Percentiles rank a stretch among this genome's conserved stretches.
These are phyloP conservation scores for Chloranthus sessilifolius DNA, from an alignment of 164 flowering plant genomes.

Conservation along the genomic window DNA sequence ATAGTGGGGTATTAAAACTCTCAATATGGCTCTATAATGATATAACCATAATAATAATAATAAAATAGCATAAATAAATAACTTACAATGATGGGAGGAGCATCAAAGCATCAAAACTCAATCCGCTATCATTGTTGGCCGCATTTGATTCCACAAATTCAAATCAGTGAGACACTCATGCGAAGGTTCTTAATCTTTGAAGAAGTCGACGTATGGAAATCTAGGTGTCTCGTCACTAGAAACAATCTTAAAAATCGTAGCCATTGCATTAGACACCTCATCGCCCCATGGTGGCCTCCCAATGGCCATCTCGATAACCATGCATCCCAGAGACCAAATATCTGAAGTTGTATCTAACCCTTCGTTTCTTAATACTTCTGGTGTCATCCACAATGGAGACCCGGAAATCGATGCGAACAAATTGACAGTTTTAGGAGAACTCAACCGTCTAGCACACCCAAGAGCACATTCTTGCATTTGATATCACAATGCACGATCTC, in stretches of 20 bases:
- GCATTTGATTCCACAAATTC: too few species aligned
- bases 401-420: conserved; percentile 27
- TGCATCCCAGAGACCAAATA: conserved; percentile 69
- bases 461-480: conserved; percentile 57
- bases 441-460: conserved; percentile 38
- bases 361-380: conserved; percentile 48
- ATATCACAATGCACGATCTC: conserved; percentile 59
- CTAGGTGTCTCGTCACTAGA: conserved; percentile 28
- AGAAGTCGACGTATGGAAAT: conserved; percentile 34
- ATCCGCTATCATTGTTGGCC: too few species aligned
- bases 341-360: conserved; percentile 31
- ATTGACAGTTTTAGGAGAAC: conserved; percentile 5
- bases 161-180: too few species aligned
- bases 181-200: too few species aligned
- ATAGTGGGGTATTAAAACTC: too few species aligned
- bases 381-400: conserved; percentile 72
- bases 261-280: conserved; percentile 24
- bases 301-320: conserved; percentile 58
- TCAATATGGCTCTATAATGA: too few species aligned
- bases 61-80: too few species aligned
- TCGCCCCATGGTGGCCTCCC: conserved; percentile 48
- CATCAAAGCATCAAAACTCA: too few species aligned
- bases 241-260: conserved; percentile 40
- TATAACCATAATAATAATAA: too few species aligned
- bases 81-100: too few species aligned